phyloP scores from a whole-genome alignment of 768 basidiomycete species.

The Suillus plorans region DNA sequence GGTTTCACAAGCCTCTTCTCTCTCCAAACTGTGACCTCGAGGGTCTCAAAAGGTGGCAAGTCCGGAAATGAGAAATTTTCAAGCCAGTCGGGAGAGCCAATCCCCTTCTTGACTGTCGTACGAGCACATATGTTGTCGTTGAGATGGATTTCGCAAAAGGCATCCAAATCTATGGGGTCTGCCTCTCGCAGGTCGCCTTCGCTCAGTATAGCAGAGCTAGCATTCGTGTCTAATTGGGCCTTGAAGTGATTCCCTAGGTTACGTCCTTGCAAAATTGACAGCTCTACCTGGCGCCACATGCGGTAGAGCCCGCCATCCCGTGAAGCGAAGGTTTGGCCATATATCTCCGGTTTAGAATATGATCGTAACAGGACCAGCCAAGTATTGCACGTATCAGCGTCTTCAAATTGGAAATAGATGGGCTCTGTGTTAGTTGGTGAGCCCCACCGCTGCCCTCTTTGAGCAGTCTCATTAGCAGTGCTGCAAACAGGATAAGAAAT shows the following conservation, averaged over 20 bases:
- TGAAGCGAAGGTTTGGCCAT: slow-evolving; percentile 57
- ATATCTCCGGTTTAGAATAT: slow-evolving; percentile 78
- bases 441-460: slow-evolving; percentile 62
- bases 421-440: slow-evolving; percentile 55
- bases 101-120: slow-evolving; percentile 69
- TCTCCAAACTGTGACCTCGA: slow-evolving; percentile 68
- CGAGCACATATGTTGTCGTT: slow-evolving; percentile 68
- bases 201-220: slow-evolving; percentile 27
- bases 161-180: slow-evolving; percentile 63
- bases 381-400: slow-evolving; percentile 59
- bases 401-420: slow-evolving; percentile 71
- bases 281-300: slow-evolving; percentile 83
- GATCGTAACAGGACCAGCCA: slow-evolving; percentile 83
- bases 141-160: slow-evolving; percentile 77
- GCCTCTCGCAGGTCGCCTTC: slow-evolving; percentile 39
- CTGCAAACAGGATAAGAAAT: slow-evolving; percentile 7
- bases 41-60: slow-evolving; percentile 72
- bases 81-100: slow-evolving; percentile 77
- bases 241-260: slow-evolving; percentile 57
- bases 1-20: slow-evolving; percentile 66
- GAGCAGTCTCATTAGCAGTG: slow-evolving; percentile 11
- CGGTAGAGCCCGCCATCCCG: slow-evolving; percentile 76
- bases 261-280: slow-evolving; percentile 72
- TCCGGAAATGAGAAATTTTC: slow-evolving; percentile 75
- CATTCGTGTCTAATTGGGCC: slow-evolving; percentile 24